Conservation (phyloP, 768 basidiomycete species). For the Udeniomyces megalosporus region DNA sequence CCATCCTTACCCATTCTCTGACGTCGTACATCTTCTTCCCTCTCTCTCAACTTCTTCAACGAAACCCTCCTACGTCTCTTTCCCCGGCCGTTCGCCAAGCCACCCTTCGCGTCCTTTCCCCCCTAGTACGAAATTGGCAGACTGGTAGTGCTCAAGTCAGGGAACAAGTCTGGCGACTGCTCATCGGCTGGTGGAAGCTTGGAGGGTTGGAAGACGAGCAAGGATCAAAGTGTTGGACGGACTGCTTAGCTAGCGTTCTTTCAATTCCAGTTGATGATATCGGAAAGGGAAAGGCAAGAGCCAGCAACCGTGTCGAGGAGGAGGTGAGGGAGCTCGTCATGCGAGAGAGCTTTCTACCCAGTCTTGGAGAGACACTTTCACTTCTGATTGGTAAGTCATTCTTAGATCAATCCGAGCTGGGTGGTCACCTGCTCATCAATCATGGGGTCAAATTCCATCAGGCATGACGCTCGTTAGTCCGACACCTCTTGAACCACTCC, state of each 20-base stretch:
- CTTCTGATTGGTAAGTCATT: conserved; percentile 4
- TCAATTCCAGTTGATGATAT: background rate
- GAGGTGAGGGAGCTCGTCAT: background rate
- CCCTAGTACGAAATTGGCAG: conserved; percentile 55
- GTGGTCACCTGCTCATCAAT: too few relatives aligned
- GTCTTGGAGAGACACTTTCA: conserved; percentile 9
- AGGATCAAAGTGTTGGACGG: conserved; percentile 2
- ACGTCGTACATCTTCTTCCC: conserved; percentile 80
- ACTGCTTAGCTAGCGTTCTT: background rate
- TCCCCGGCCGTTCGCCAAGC: conserved; percentile 68
- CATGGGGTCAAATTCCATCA: background rate
- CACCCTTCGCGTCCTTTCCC: conserved; percentile 42
- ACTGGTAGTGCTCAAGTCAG: conserved; percentile 31
- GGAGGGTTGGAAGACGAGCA: conserved; percentile 2
- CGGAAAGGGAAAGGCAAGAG: background rate
- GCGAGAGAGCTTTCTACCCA: conserved; percentile 6
- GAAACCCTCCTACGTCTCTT: conserved; percentile 50
- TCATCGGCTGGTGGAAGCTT: conserved; percentile 13
- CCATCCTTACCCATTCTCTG: conserved; percentile 39
- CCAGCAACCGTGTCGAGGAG: too few relatives aligned
- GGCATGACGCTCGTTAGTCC: background rate
- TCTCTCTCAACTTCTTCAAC: conserved; percentile 62
- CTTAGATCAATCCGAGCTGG: too few relatives aligned
- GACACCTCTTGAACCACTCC: background rate
- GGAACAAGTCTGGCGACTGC: conserved; percentile 38